Percentiles rank a stretch among this genome's conserved stretches.
Conservation (phyloP, 1,139 yeast genomes). For the Yamadazyma songkhlaensis region DNA sequence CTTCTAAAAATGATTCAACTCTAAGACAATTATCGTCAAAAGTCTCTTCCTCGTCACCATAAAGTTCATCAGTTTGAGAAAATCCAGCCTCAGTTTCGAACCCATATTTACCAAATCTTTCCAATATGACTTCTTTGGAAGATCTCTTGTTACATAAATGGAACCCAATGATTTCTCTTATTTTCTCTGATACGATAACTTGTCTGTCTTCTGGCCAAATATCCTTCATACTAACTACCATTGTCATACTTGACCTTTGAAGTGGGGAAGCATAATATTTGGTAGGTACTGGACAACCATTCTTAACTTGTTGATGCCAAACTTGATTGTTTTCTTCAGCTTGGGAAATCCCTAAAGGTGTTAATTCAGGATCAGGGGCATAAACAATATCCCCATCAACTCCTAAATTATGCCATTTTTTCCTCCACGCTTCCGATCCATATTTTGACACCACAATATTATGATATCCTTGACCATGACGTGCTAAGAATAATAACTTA, state of each 20-base stretch:
- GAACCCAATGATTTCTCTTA: conserved; percentile 67
- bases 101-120: conserved; percentile 15
- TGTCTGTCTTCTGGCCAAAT: conserved; percentile 25
- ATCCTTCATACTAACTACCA: conserved; percentile 56
- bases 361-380: conserved; percentile 70
- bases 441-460: conserved; percentile 58
- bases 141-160: conserved; percentile 69
- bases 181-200: conserved; percentile 49
- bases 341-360: conserved; percentile 52
- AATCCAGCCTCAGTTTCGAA: conserved; percentile 40
- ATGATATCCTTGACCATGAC: conserved; percentile 83
- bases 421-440: conserved; percentile 59
- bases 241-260: conserved; percentile 60
- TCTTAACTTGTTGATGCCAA: conserved; percentile 42
- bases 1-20: conserved; percentile 46
- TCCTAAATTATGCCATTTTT: conserved; percentile 54
- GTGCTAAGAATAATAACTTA: conserved; percentile 60
- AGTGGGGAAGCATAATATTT: conserved; percentile 63
- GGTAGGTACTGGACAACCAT: conserved; percentile 56
- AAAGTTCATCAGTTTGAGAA: conserved; percentile 45
- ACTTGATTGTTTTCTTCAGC: conserved; percentile 44
- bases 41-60: conserved; percentile 24
- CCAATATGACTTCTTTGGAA: conserved; percentile 25
- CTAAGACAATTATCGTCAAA: conserved; percentile 48
- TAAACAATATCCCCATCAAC: conserved; percentile 56